Percentiles rank a stretch among this genome's conserved stretches.
phyloP scores from a whole-genome alignment of 768 basidiomycete species.

The Tricholomella constricta region DNA sequence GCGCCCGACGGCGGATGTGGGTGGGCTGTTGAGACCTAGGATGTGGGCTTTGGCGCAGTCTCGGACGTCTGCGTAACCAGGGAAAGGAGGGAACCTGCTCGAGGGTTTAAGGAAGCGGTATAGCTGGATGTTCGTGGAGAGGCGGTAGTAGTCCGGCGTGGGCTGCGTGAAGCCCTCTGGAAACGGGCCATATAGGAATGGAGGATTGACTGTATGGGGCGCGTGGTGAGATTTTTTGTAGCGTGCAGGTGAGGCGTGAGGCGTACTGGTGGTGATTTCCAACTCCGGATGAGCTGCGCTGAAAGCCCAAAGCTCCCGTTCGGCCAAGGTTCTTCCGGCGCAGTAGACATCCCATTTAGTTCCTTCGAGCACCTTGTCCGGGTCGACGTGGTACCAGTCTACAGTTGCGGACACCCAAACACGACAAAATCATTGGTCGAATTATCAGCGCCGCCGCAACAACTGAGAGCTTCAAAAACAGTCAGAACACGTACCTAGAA shows the following conservation, averaged over 20 bases:
- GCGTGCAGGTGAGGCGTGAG: too few species aligned
- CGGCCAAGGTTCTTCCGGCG: slow-evolving; percentile 17
- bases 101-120: slow-evolving; percentile 30
- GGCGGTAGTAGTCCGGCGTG: slow-evolving; percentile 18
- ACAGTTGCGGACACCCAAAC: too few species aligned
- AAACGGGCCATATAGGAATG: slow-evolving; percentile 31
- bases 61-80: slow-evolving; percentile 36
- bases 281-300: slow-evolving; percentile 19
- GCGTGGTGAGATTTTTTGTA: too few species aligned
- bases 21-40: slow-evolving; percentile 27
- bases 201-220: slow-evolving; percentile 38
- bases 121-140: slow-evolving; percentile 32
- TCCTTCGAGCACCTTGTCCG: slow-evolving; percentile 13
- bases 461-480: too few species aligned
- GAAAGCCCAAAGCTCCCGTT: slow-evolving; percentile 9
- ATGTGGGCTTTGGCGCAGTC: slow-evolving; percentile 38
- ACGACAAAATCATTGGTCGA: too few species aligned
- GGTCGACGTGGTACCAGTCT: slow-evolving; percentile 18
- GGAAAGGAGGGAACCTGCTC: slow-evolving; percentile 23
- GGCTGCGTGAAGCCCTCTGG: slow-evolving; percentile 27
- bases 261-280: slow-evolving; percentile 2
- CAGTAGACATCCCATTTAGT: slow-evolving; percentile 11
- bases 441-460: too few species aligned
- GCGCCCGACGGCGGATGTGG: slow-evolving; percentile 28
- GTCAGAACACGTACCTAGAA: too few species aligned